These are phyloP conservation scores for Mycena sp. DNA, from an alignment of 1,284 basidiomycete genomes.

Conservation along the genomic window DNA sequence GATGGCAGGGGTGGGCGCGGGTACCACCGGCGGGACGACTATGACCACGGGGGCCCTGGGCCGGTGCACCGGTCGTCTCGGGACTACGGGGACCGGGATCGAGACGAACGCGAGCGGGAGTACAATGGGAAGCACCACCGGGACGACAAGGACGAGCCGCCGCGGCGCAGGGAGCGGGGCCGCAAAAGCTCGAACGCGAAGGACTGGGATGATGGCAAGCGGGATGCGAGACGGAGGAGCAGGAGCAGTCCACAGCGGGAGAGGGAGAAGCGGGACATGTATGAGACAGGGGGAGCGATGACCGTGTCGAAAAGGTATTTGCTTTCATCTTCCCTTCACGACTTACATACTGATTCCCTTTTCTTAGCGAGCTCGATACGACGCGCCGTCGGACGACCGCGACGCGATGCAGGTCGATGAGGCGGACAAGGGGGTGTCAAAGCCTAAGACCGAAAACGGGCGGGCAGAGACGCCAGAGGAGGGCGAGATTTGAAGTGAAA, in stretches of 20 bases:
- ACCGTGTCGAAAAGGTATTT: slow-evolving; percentile 71
- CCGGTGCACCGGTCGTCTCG: too few relatives aligned
- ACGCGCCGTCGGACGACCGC: slow-evolving; percentile 57
- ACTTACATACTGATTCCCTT: slow-evolving; percentile 24
- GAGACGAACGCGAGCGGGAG: slow-evolving; percentile 52
- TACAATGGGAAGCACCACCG: slow-evolving; percentile 38
- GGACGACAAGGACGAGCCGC: slow-evolving; percentile 47
- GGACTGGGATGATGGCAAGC: slow-evolving; percentile 30
- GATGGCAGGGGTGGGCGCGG: slow-evolving; percentile 32
- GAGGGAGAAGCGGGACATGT: slow-evolving; percentile 34
- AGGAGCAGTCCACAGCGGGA: slow-evolving; percentile 40
- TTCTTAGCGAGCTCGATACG: slow-evolving; percentile 52
- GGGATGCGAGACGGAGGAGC: slow-evolving; percentile 22
- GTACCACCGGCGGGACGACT: slow-evolving; percentile 48
- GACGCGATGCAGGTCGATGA: slow-evolving; percentile 51
- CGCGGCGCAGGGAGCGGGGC: slow-evolving; percentile 42
- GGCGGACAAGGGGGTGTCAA: slow-evolving; percentile 29
- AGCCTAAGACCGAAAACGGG: slow-evolving; percentile 40
- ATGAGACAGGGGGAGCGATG: slow-evolving; percentile 66
- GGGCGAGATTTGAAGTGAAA: slow-evolving; percentile 83
- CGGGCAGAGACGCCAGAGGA: slow-evolving; percentile 78
- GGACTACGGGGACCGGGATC: slow-evolving; percentile 41
- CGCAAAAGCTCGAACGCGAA: slow-evolving; percentile 44
- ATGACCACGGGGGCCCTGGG: slow-evolving; percentile 18
- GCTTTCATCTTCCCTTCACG: slow-evolving; percentile 10